These are phyloP conservation scores for Aspergillus fructus DNA, from an alignment of 2,329 filamentous ascomycete species.

Conservation along the genomic window DNA sequence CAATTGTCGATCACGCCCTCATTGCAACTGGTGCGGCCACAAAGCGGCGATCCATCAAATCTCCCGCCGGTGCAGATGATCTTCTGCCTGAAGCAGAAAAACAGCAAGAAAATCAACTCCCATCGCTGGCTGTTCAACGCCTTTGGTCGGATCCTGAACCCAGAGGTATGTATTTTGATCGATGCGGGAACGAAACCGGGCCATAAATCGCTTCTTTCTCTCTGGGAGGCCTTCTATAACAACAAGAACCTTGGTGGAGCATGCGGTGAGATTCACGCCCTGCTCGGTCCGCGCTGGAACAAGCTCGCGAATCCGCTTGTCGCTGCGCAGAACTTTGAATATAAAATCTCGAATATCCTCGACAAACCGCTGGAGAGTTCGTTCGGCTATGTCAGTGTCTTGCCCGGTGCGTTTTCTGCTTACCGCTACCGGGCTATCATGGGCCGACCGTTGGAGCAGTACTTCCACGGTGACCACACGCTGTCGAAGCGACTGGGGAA, in stretches of 20 bases:
- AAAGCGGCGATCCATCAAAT: conserved; percentile 77
- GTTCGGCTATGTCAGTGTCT: conserved; percentile 95
- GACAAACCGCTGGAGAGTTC: conserved; percentile 97
- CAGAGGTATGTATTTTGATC: conserved; percentile 91
- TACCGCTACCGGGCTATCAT: conserved; percentile 98
- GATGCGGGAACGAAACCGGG: conserved; percentile 98
- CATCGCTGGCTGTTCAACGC: conserved; percentile 99
- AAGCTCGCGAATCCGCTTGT: conserved; percentile 94
- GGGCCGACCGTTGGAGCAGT: conserved; percentile 94
- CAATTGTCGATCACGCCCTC: conserved; percentile 96
- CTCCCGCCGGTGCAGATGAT: conserved; percentile 98
- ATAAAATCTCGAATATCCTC: conserved; percentile 99
- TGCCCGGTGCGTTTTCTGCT: conserved; percentile 99
- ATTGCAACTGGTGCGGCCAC: conserved; percentile 92
- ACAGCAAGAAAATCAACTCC: conserved; percentile 99
- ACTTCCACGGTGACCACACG: conserved; percentile 99
- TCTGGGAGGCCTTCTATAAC: conserved; percentile 99
- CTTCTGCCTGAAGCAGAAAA: conserved; percentile 98
- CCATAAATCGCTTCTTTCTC: conserved; percentile 82
- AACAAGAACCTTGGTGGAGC: conserved; percentile 98
- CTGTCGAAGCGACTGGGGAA: conserved; percentile 92
- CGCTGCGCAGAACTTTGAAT: conserved; percentile 97
- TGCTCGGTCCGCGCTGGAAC: conserved; percentile 86
- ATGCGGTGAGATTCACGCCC: conserved; percentile 98
- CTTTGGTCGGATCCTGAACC: conserved; percentile 94